Evolutionary conservation across 2,329 filamentous ascomycete species (phyloP).

Genomic region (Arthrobotrys conoides): DNA sequence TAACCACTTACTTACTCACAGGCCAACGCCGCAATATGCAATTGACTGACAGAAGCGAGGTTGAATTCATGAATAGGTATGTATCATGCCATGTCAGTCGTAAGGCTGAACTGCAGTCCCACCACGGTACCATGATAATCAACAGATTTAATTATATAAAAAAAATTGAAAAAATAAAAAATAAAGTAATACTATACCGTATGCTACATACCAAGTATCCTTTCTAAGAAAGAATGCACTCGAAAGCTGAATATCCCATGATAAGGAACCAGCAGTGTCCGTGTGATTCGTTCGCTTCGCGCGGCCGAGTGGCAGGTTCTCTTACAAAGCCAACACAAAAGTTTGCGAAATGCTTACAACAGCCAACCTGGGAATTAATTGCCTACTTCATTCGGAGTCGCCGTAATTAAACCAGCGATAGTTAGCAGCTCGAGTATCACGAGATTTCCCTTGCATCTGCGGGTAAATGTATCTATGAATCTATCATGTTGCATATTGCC

Average conservation of each 20-base stretch:
- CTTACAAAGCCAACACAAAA: slow-evolving; percentile 53
- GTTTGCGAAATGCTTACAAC: slow-evolving; percentile 42
- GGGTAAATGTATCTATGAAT: slow-evolving; percentile 10
- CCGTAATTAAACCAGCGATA: slow-evolving; percentile 49
- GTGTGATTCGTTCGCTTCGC: slow-evolving; percentile 44
- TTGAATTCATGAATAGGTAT: too few relatives aligned
- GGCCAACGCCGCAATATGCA: slow-evolving; percentile 20
- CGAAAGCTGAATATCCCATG: slow-evolving; percentile 14
- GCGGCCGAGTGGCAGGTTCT: not conserved
- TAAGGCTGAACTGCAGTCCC: slow-evolving; percentile 56
- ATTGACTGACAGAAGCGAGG: slow-evolving; percentile 39
- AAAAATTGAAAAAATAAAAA: not conserved
- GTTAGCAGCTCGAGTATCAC: slow-evolving; percentile 36
- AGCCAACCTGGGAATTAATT: slow-evolving; percentile 14
- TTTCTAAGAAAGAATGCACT: not conserved
- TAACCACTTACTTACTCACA: too few relatives aligned
- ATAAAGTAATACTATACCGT: not conserved
- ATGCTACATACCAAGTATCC: not conserved
- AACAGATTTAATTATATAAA: too few relatives aligned
- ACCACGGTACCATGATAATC: not conserved
- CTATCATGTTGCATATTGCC: not conserved
- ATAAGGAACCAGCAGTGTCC: not conserved
- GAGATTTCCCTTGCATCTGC: slow-evolving; percentile 27
- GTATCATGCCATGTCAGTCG: slow-evolving; percentile 11
- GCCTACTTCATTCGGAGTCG: slow-evolving; percentile 48